A percentile compares a stretch with the other conserved stretches of the same genome.
These are phyloP conservation scores for Sugiyamaella sp. DNA, from an alignment of 1,139 yeast genomes.

Conservation along the genomic window DNA sequence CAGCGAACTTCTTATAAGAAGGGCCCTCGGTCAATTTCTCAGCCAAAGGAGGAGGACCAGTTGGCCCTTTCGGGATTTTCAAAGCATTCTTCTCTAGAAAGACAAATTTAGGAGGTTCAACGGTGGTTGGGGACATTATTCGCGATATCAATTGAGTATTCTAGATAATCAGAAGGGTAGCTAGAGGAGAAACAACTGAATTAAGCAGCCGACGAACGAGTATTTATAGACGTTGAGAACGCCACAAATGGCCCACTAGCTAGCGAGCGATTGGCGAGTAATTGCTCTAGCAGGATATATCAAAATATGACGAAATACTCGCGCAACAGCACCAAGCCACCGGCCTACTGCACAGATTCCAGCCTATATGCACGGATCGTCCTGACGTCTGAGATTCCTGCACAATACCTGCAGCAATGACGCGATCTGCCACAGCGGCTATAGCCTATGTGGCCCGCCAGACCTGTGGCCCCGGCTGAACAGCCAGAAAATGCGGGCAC, in stretches of 20 bases:
- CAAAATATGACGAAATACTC: neutral
- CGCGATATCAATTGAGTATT: neutral
- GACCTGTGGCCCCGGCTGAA: too few relatives aligned
- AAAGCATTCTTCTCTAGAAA: conserved; percentile 12
- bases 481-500: neutral
- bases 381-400: neutral
- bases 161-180: neutral
- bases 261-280: too few relatives aligned
- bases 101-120: conserved; percentile 20
- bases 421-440: neutral
- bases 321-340: neutral
- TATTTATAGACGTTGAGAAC: too few relatives aligned
- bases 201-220: neutral
- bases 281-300: neutral
- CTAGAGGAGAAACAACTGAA: neutral
- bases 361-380: neutral
- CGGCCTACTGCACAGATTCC: neutral
- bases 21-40: conserved; percentile 27
- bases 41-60: conserved; percentile 37
- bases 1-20: conserved; percentile 19
- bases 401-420: neutral
- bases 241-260: too few relatives aligned
- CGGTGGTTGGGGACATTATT: neutral
- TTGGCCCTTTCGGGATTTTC: conserved; percentile 23
- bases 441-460: neutral